A percentile compares a stretch with the other conserved stretches of the same genome.
Evolutionary conservation across 106 monocot genomes (phyloP).

Genomic region (Platanthera zijinensis): DNA sequence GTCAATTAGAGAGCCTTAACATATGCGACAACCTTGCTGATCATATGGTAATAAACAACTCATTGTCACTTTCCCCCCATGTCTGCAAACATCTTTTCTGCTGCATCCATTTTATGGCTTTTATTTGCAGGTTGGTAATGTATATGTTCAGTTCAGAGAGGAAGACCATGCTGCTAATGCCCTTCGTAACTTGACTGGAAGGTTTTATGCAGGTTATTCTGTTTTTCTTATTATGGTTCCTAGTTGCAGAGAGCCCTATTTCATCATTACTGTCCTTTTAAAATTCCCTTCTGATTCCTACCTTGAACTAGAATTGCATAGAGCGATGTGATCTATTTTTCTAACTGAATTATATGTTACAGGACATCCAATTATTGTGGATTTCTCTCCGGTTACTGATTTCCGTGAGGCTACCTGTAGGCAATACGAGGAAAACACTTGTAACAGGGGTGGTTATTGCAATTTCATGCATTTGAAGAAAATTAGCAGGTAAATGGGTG

Average conservation of each 20-base stretch:
- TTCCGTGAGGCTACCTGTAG: slow-evolving; percentile 33
- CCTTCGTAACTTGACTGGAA: slow-evolving; percentile 19
- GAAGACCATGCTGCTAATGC: slow-evolving; percentile 40
- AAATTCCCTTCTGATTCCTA: background rate
- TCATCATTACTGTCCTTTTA: too few species aligned
- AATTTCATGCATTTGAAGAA: slow-evolving; percentile 40
- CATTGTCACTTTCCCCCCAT: background rate
- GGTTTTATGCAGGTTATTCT: slow-evolving; percentile 24
- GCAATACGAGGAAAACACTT: slow-evolving; percentile 28
- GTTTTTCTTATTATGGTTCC: slow-evolving; percentile 1
- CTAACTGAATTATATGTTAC: background rate
- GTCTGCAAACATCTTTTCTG: background rate
- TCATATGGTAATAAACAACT: slow-evolving; percentile 24
- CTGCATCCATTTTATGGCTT: background rate
- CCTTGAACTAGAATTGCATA: background rate
- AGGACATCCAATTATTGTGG: slow-evolving; percentile 33
- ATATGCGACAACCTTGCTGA: slow-evolving; percentile 38
- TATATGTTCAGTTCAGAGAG: slow-evolving; percentile 40
- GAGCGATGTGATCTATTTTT: background rate
- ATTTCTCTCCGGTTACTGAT: slow-evolving; percentile 32
- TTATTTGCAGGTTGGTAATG: slow-evolving; percentile 17
- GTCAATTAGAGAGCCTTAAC: slow-evolving; percentile 35
- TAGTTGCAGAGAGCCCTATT: too few species aligned
- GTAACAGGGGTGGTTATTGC: slow-evolving; percentile 30
- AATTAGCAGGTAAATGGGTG: slow-evolving; percentile 14